These are phyloP conservation scores for Colletotrichum sidae DNA, from an alignment of 2,329 filamentous ascomycete genomes.

Conservation along the genomic window DNA sequence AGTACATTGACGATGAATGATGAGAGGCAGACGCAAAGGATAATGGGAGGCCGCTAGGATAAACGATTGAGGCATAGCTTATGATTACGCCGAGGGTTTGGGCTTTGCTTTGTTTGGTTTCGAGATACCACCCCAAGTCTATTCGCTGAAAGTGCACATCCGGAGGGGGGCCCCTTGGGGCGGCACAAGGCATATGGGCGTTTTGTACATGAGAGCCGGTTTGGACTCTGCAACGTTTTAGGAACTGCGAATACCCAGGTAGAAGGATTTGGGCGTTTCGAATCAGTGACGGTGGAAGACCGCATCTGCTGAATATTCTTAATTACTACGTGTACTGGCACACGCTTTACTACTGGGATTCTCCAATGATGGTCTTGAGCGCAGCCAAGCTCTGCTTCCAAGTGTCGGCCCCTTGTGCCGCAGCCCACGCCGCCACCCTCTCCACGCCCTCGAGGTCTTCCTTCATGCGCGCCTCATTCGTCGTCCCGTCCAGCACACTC, in stretches of 20 bases:
- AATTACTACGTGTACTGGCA: background rate
- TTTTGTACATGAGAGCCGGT: constrained; percentile 4
- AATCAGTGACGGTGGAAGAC: background rate
- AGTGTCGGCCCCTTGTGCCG: constrained; percentile 52
- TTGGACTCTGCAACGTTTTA: background rate
- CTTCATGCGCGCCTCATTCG: constrained; percentile 58
- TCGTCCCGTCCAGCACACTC: constrained; percentile 60
- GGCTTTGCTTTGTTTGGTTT: constrained; percentile 23
- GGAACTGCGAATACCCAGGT: constrained; percentile 29
- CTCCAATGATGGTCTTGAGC: constrained; percentile 55
- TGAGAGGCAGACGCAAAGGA: constrained; percentile 15
- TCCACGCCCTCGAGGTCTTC: constrained; percentile 59
- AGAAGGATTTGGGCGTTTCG: constrained; percentile 31
- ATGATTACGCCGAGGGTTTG: constrained; percentile 1
- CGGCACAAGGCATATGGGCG: background rate
- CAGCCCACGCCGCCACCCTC: constrained; percentile 55
- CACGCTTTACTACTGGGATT: constrained; percentile 19
- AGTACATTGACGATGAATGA: constrained; percentile 31
- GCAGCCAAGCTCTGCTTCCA: constrained; percentile 61
- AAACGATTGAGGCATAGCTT: background rate
- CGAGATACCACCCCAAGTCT: constrained; percentile 34
- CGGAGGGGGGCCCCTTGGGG: background rate
- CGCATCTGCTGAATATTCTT: constrained; percentile 11
- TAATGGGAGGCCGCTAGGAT: constrained; percentile 16
- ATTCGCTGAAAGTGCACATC: constrained; percentile 3